phyloP scores from a whole-genome alignment of 768 basidiomycete genomes.

The Boletus barrowsii region DNA sequence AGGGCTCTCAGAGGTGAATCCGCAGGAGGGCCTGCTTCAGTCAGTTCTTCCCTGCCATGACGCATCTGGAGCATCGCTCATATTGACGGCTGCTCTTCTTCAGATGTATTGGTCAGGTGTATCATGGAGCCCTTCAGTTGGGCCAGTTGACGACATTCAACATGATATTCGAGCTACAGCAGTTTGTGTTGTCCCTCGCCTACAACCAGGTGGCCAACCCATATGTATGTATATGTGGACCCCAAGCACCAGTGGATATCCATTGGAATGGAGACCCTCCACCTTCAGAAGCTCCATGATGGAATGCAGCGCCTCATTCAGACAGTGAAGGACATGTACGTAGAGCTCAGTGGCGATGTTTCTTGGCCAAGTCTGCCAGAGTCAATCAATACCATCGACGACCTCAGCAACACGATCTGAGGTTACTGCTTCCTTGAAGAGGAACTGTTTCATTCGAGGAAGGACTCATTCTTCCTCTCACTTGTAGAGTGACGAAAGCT shows the following conservation, averaged over 20 bases:
- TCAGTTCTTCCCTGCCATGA: too few species aligned
- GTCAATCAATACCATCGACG: background rate
- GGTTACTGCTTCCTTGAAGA: conserved; percentile 2
- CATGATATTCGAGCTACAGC: background rate
- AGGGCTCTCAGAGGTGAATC: background rate
- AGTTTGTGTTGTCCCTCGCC: background rate
- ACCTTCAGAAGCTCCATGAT: background rate
- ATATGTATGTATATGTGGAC: background rate
- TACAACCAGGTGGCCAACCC: background rate
- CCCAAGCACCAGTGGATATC: background rate
- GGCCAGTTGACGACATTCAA: background rate
- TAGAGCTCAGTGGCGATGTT: background rate
- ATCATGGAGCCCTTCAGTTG: background rate
- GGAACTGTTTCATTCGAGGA: background rate
- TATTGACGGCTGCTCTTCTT: background rate
- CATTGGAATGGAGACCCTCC: background rate
- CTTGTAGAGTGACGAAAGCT: background rate
- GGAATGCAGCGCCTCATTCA: background rate
- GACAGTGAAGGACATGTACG: background rate
- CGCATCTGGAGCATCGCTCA: background rate
- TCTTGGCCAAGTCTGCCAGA: background rate
- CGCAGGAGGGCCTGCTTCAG: background rate
- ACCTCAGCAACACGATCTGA: background rate
- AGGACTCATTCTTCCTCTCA: background rate
- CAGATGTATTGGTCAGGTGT: background rate